Conservation (phyloP, 805 yeast species). For the Candida manassasensis region DNA sequence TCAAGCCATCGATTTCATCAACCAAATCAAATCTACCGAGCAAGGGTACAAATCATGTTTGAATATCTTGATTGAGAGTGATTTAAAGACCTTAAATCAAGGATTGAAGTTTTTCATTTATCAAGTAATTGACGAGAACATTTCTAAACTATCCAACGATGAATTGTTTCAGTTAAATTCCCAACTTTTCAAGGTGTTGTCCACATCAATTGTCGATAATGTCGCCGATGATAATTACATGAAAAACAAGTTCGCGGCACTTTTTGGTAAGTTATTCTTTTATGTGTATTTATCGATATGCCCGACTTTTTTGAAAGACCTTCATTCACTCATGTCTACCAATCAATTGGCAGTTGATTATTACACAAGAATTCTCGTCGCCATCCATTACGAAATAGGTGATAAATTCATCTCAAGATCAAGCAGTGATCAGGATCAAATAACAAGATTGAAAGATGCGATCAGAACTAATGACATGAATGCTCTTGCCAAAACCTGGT, state of each 20-base stretch:
- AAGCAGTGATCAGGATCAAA: constrained; percentile 57
- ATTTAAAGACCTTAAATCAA: constrained; percentile 33
- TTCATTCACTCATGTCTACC: constrained; percentile 19
- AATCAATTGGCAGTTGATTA: constrained; percentile 52
- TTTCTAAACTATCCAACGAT: constrained; percentile 40
- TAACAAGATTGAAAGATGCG: constrained; percentile 71
- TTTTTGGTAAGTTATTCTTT: constrained; percentile 33
- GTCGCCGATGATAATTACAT: constrained; percentile 27
- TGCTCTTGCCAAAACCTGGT: constrained; percentile 63
- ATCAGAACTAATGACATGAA: constrained; percentile 76
- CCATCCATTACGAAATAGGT: constrained; percentile 88
- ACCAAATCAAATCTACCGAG: constrained; percentile 47
- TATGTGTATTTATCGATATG: constrained; percentile 28
- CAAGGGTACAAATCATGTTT: constrained; percentile 55
- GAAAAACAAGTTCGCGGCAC: constrained; percentile 32
- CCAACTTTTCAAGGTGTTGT: constrained; percentile 44
- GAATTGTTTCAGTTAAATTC: constrained; percentile 45
- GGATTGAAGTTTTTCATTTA: constrained; percentile 61
- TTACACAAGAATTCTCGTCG: constrained; percentile 65
- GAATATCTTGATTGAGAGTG: constrained; percentile 36
- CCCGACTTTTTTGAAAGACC: constrained; percentile 30
- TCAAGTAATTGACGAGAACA: constrained; percentile 62
- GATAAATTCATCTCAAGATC: constrained; percentile 80
- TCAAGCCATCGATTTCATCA: constrained; percentile 49
- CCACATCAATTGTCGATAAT: constrained; percentile 13